A percentile compares a stretch with the other conserved stretches of the same genome.
Evolutionary conservation across 2,329 filamentous ascomycete species (phyloP).

Genomic region (Pseudonectria buxi): DNA sequence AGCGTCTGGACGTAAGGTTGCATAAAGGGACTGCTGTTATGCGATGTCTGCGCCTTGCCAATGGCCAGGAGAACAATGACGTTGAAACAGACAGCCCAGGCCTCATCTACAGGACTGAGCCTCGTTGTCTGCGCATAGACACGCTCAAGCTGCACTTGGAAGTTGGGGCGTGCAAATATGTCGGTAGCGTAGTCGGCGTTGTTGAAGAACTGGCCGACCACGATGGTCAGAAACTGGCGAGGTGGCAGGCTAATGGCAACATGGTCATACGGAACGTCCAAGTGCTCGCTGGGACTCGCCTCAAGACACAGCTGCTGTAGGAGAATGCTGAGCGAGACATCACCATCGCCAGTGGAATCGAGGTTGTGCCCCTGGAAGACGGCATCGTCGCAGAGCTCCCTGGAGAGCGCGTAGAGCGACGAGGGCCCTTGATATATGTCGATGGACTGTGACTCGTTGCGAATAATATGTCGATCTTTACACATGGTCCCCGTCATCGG

Average conservation of each 20-base stretch:
- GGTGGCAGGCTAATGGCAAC: conserved; percentile 15
- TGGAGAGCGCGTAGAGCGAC: conserved; percentile 20
- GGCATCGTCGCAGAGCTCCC: conserved; percentile 16
- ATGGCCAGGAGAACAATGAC: conserved; percentile 18
- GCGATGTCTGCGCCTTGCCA: conserved; percentile 15
- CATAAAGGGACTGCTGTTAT: conserved; percentile 17
- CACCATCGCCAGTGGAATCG: conserved; percentile 1
- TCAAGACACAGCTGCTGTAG: conserved; percentile 17
- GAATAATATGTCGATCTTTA: conserved; percentile 14
- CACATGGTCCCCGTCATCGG: conserved; percentile 1
- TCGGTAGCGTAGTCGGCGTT: conserved; percentile 19
- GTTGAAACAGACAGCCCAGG: conserved; percentile 21
- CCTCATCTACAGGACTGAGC: conserved; percentile 15
- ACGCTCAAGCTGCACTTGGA: conserved; percentile 17
- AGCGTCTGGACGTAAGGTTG: conserved; percentile 20
- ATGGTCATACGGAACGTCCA: conserved; percentile 14
- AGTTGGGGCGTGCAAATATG: conserved; percentile 14
- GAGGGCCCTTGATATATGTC: conserved; percentile 20
- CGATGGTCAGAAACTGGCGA: conserved; percentile 19
- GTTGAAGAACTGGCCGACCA: conserved; percentile 19
- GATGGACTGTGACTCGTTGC: conserved; percentile 11
- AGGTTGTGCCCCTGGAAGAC: conserved; percentile 6
- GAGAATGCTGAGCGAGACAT: conserved; percentile 4
- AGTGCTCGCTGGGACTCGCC: conserved; percentile 14
- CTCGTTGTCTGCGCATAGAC: conserved; percentile 13